Percentiles rank a stretch among this genome's conserved stretches.
Conservation (phyloP, 2,329 filamentous ascomycete species). For the Fusarium albidum region DNA sequence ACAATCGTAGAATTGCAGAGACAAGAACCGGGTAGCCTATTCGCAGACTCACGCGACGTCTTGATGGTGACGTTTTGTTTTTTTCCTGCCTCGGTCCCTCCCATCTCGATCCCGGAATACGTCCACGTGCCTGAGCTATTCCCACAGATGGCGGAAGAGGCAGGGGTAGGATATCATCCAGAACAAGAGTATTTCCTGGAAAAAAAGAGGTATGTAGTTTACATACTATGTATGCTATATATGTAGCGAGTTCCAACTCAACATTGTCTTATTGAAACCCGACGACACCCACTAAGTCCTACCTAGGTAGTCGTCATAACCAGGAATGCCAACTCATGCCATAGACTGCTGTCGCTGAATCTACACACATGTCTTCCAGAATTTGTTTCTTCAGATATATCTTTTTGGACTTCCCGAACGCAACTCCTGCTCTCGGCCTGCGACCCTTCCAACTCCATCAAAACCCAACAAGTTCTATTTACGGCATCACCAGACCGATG, state of each 20-base stretch:
- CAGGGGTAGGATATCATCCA: not conserved
- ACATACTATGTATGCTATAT: no score
- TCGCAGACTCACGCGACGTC: no score
- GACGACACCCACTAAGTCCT: no score
- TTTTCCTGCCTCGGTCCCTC: conserved; percentile 14
- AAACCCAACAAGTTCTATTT: not conserved
- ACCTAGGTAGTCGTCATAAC: conserved; percentile 2
- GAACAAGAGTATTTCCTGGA: no score
- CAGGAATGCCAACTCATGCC: not conserved
- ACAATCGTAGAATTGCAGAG: no score
- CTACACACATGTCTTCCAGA: conserved; percentile 7
- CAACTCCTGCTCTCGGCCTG: conserved; percentile 6
- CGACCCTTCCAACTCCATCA: conserved; percentile 3
- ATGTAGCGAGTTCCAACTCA: no score
- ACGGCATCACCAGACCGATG: conserved; percentile 84
- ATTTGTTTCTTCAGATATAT: conserved; percentile 16
- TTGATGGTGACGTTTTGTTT: conserved; percentile 14
- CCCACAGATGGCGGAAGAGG: conserved; percentile 11
- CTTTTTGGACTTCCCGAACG: not conserved
- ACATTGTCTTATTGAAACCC: not conserved
- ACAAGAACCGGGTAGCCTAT: no score
- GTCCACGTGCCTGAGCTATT: conserved; percentile 16
- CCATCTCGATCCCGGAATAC: not conserved
- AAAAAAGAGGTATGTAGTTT: no score
- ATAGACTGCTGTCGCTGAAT: conserved; percentile 13